Evolutionary conservation across 371 early-diverging fungal genomes (phyloP).

Genomic region (Phascolomyces articulosus): DNA sequence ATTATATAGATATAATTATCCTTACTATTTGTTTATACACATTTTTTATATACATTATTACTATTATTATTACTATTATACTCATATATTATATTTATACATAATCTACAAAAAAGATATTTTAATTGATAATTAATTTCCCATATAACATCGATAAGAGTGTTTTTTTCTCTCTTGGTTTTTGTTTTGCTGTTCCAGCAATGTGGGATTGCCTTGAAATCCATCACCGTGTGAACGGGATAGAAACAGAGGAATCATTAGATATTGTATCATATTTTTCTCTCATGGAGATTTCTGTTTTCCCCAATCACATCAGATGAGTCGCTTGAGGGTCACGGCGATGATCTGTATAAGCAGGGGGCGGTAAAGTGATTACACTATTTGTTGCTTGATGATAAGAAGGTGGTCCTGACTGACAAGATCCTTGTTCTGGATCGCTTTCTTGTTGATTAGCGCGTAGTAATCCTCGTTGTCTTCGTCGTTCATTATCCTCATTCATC

Average conservation of each 20-base stretch:
- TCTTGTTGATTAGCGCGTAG: neutral
- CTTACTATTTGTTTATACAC: neutral
- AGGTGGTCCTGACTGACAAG: neutral
- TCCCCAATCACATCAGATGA: neutral
- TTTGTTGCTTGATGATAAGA: neutral
- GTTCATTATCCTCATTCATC: slow-evolving; percentile 4
- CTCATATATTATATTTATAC: neutral
- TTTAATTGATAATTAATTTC: neutral
- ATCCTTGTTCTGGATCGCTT: neutral
- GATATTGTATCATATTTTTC: too few relatives aligned
- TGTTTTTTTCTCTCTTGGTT: too few relatives aligned
- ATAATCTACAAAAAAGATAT: neutral
- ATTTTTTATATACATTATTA: neutral
- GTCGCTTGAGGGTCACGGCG: neutral
- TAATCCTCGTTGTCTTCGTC: neutral
- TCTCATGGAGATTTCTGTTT: too few relatives aligned
- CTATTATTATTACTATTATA: neutral
- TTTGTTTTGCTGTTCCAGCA: neutral
- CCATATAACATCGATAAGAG: too few relatives aligned
- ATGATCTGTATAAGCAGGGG: neutral
- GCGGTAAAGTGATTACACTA: neutral
- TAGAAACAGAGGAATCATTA: neutral
- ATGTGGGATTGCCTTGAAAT: neutral
- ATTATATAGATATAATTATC: neutral
- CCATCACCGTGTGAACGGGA: neutral